phyloP scores from a whole-genome alignment of 495 filamentous ascomycete genomes.

The Thozetella sp. region DNA sequence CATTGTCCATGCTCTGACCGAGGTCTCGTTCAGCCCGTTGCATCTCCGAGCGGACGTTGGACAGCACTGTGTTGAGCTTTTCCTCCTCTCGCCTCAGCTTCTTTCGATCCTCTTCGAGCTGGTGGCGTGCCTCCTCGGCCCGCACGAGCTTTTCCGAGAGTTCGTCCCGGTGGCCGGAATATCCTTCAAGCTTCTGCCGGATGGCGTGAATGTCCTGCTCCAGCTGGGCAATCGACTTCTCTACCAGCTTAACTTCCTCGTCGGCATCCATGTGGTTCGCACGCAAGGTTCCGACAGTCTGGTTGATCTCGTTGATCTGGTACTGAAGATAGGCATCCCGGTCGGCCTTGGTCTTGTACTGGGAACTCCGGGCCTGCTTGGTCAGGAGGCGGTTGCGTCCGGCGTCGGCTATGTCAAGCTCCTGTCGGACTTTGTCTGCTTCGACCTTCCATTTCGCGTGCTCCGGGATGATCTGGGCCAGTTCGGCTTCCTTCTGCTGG shows the following conservation, averaged over 20 bases:
- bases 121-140: constrained; percentile 80
- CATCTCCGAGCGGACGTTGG: constrained; percentile 71
- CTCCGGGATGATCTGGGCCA: constrained; percentile 69
- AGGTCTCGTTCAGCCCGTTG: constrained; percentile 76
- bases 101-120: constrained; percentile 85
- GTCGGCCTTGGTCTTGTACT: constrained; percentile 85
- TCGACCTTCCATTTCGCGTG: constrained; percentile 74
- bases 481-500: constrained; percentile 71
- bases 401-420: constrained; percentile 76
- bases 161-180: constrained; percentile 69
- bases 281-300: constrained; percentile 74
- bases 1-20: constrained; percentile 84
- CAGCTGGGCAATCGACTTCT: constrained; percentile 67
- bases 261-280: constrained; percentile 78
- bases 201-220: constrained; percentile 74
- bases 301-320: constrained; percentile 80
- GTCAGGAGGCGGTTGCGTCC: constrained; percentile 80
- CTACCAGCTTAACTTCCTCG: constrained; percentile 80
- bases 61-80: constrained; percentile 76
- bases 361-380: constrained; percentile 90
- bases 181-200: constrained; percentile 74
- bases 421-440: constrained; percentile 67
- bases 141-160: constrained; percentile 72
- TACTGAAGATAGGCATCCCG: constrained; percentile 81
- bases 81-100: constrained; percentile 89